Evolutionary conservation across 2,329 filamentous ascomycete genomes (phyloP).

Genomic region (Neospermospora avenae): DNA sequence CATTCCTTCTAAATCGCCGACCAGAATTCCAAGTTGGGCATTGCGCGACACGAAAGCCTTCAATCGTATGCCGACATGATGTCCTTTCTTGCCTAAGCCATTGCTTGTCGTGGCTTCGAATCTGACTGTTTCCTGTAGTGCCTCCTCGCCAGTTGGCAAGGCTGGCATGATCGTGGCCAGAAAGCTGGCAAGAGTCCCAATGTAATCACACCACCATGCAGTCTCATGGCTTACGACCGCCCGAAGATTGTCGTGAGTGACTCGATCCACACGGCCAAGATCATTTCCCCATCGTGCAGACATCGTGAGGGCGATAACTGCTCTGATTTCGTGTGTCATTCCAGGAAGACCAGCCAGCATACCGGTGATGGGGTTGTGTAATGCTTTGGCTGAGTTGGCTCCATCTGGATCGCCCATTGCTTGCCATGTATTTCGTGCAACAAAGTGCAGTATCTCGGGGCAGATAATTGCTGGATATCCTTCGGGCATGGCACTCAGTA

Average conservation of each 20-base stretch:
- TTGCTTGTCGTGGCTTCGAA: constrained; percentile 5
- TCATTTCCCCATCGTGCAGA: constrained; percentile 72
- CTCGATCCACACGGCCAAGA: constrained; percentile 46
- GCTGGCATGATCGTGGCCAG: constrained; percentile 22
- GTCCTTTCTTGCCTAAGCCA: constrained; percentile 22
- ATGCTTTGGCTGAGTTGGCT: constrained; percentile 61
- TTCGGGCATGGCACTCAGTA: constrained; percentile 22
- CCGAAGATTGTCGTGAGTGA: constrained; percentile 24
- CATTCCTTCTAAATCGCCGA: constrained; percentile 35
- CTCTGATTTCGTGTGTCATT: constrained; percentile 68
- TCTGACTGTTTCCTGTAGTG: not conserved
- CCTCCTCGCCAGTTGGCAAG: constrained; percentile 8
- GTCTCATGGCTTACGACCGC: constrained; percentile 26
- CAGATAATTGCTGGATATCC: constrained; percentile 39
- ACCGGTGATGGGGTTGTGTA: constrained; percentile 70
- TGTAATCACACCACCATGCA: constrained; percentile 34
- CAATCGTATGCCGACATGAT: constrained; percentile 35
- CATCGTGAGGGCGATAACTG: constrained; percentile 66
- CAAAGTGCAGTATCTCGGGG: constrained; percentile 42
- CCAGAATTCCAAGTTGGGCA: constrained; percentile 11
- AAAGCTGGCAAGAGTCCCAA: constrained; percentile 27
- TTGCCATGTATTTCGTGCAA: constrained; percentile 51
- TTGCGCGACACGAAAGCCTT: constrained; percentile 36
- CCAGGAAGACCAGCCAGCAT: constrained; percentile 64
- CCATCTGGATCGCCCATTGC: constrained; percentile 47